Percentiles rank a stretch among this genome's conserved stretches.
Conservation (phyloP, 2,329 filamentous ascomycete species). For the Aspergillus aculeatinus region DNA sequence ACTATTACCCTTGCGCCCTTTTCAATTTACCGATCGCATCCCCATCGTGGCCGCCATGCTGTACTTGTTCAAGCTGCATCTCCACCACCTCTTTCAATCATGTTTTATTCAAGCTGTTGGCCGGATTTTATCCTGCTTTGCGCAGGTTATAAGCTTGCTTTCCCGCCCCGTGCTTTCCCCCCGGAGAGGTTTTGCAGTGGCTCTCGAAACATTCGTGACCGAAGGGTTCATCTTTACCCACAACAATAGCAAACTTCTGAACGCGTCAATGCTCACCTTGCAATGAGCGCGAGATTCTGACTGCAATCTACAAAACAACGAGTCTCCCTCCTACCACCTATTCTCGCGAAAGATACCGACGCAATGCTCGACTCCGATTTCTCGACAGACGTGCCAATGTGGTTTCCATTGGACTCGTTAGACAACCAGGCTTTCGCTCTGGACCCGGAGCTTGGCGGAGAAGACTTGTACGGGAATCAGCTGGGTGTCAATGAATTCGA, state of each 20-base stretch:
- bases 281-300: not conserved
- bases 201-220: not conserved
- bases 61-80: not conserved
- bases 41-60: not conserved
- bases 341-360: not conserved
- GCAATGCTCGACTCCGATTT: conserved; percentile 13
- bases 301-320: not conserved
- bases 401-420: conserved; percentile 14
- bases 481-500: conserved; percentile 12
- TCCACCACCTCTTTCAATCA: not conserved
- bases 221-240: not conserved
- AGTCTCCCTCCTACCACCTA: not conserved
- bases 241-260: not conserved
- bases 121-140: not conserved
- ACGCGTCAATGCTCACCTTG: not conserved
- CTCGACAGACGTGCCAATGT: conserved; percentile 10
- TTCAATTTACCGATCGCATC: conserved; percentile 4
- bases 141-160: conserved; percentile 1
- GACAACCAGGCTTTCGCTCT: conserved; percentile 8
- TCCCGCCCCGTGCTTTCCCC: not conserved
- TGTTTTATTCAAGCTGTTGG: not conserved
- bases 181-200: not conserved
- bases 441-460: conserved; percentile 5
- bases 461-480: conserved; percentile 13
- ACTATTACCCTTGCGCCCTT: not conserved